Evolutionary conservation across 306 rosid species (phyloP), one percentile per base, ranked within the genome.

Genomic region (Purshia tridentata): DNA sequence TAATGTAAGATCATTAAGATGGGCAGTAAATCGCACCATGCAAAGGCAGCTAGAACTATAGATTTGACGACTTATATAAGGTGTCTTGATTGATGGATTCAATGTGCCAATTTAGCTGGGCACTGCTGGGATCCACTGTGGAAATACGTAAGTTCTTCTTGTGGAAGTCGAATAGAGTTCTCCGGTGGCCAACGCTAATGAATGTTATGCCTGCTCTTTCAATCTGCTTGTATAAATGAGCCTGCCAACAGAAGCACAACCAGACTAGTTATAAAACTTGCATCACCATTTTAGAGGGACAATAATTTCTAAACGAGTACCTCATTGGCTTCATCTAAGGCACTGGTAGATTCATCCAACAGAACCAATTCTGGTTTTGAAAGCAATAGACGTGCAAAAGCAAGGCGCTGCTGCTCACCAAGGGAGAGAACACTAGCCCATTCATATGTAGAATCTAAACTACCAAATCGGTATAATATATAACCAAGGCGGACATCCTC

Each of bases 361-460:
- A 94, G 88, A 75, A 84, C 90, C 81, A 94, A 76, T 75, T 84
- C 81, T 52, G 97, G 97, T 72, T 83, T 91, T 2, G 96, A 83
- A 77, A 94, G 97, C 76, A 94, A 80, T 46, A 94, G 84, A 20
- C 99, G 97, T 41, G 96, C 99, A 81, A 91, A 88, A 9, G 99
- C 98, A 50, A 94, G 90, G 78, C 99, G 99, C 59, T 94, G 99
- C 77, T 94, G 99, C 84, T 94, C 99, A 68, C 99, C 99, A 4
- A 94, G 86, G 51, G 99, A 94, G 51, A 94, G 92, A 82, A 94
- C 97, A 82, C 97, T 91, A 15, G 99, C 87, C 99, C 99, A 94
- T 77, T 91, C 99, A n/a, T 73, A 86, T 3, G 70, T 88, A 72
- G 87, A 81, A 81, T 91, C 99, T 80, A 91, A 76, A 79, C 86